Evolutionary conservation across 345 rosid species (phyloP).

Genomic region (Lagerstroemia speciosa): DNA sequence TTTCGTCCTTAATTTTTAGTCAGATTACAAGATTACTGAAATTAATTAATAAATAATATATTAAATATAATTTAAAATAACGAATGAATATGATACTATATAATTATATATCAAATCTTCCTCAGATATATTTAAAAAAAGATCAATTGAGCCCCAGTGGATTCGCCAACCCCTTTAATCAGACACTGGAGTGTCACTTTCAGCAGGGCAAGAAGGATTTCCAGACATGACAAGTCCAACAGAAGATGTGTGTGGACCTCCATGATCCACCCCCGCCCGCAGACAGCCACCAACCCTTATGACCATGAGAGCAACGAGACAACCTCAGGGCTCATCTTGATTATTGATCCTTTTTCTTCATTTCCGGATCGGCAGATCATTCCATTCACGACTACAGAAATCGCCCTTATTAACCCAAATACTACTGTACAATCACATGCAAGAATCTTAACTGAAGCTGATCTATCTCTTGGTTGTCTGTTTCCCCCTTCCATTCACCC

Average conservation of each 20-base stretch:
- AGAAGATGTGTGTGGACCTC: neutral
- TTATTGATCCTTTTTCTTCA: neutral
- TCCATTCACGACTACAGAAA: neutral
- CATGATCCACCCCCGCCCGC: too few relatives aligned
- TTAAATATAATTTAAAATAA: too few relatives aligned
- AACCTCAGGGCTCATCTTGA: neutral
- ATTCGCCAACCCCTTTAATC: slow-evolving; percentile 9
- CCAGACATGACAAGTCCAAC: neutral
- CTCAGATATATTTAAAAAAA: neutral
- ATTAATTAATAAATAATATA: too few relatives aligned
- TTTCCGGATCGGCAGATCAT: neutral
- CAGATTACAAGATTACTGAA: too few relatives aligned
- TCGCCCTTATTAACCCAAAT: neutral
- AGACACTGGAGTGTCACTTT: slow-evolving; percentile 15
- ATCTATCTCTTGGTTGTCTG: slow-evolving; percentile 3
- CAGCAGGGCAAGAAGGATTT: slow-evolving; percentile 2
- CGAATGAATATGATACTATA: too few relatives aligned
- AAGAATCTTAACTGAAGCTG: slow-evolving; percentile 2
- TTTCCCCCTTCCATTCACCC: neutral
- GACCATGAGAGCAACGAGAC: too few relatives aligned
- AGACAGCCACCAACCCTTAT: too few relatives aligned
- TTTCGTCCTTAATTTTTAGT: too few relatives aligned
- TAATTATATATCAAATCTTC: neutral
- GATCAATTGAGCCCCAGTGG: slow-evolving; percentile 11
- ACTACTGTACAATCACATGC: slow-evolving; percentile 4